Evolutionary conservation across 1,284 basidiomycete genomes (phyloP).

Genomic region (Bondarzewia mesenterica): DNA sequence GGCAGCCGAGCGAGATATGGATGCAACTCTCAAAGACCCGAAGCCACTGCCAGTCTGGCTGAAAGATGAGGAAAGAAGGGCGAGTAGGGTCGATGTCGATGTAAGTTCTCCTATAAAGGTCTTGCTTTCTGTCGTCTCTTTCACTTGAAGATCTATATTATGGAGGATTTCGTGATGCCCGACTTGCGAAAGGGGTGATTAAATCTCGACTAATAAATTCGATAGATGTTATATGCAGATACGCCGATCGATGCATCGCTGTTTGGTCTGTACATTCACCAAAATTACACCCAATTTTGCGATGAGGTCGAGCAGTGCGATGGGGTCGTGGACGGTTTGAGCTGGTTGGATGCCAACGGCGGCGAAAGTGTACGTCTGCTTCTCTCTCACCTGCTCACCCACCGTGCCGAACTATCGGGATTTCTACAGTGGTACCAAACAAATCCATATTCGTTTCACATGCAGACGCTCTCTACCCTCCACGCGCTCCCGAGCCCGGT

Average conservation of each 20-base stretch:
- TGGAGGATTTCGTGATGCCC: background rate
- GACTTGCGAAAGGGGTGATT: background rate
- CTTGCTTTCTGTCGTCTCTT: background rate
- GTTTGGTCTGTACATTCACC: constrained; percentile 86
- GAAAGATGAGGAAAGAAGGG: constrained; percentile 49
- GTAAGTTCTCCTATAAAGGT: constrained; percentile 33
- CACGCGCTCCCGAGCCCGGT: constrained; percentile 86
- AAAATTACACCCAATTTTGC: constrained; percentile 87
- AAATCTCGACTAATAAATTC: background rate
- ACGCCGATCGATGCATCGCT: constrained; percentile 88
- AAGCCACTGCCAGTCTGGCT: constrained; percentile 51
- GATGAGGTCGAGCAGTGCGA: constrained; percentile 71
- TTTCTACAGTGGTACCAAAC: constrained; percentile 59
- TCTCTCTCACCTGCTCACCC: background rate
- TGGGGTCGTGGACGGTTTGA: constrained; percentile 70
- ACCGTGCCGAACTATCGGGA: background rate
- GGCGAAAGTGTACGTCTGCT: constrained; percentile 47
- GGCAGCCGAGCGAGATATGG: constrained; percentile 47
- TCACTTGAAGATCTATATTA: background rate
- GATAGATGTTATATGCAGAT: constrained; percentile 70
- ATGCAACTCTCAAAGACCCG: constrained; percentile 41
- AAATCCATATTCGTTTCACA: constrained; percentile 81
- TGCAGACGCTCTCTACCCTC: constrained; percentile 70
- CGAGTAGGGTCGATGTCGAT: constrained; percentile 77
- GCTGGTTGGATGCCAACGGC: constrained; percentile 71